Base-by-base conservation (phyloP, 176 grass and related monocot species). In the Musa schizocarpa region DNA sequence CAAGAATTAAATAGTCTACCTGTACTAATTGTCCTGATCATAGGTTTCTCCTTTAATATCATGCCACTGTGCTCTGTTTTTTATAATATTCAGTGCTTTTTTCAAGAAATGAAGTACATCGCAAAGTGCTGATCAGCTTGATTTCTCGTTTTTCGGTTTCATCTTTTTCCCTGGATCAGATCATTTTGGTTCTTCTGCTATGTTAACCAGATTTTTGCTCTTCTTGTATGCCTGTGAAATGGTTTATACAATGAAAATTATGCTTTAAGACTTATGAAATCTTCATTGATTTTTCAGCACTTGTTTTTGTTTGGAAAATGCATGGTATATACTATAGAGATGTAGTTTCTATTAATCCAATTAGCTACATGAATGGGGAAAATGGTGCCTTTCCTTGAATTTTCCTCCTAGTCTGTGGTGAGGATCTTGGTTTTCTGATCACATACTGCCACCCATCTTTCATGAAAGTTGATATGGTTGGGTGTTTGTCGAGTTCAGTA, bases 401-500 rank as follows among this genome's bases (percentile, higher is more conserved):
- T 66, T 26, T 64, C 34, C 34, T 43, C 34, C 21, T 64, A 64
- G 10, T 64, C 14, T 68, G 65, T 43, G 43, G 29, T 27, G 12
- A 34, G 29, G 26, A 1, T 13, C 27, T 68, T 9, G 3, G 0
- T 48, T 68, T 17, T 4, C 10, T 17, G 27, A 34, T 43, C 17
- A 29, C 14, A 43, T 9, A 11, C 14, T 22, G 2, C 17, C 48
- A 50, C 23, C 11, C 57, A 22, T 51, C 16, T 17, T 24, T 52
- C 20, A 52, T 53, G 59, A 23, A 50, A 24, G 13, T 64, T 24
- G 17, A 16, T 25, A 25, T 51, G 17, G n/a, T 53, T 70, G 77
- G 8, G 23, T 56, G 27, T 66, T 68, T 52, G 72, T 63, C 53
- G 17, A 50, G 16, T 14, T 54, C 83, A 99, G 91, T 99, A 81